These are phyloP conservation scores for Leptodontidium sp. DNA, from an alignment of 2,329 filamentous ascomycete genomes.

Conservation along the genomic window DNA sequence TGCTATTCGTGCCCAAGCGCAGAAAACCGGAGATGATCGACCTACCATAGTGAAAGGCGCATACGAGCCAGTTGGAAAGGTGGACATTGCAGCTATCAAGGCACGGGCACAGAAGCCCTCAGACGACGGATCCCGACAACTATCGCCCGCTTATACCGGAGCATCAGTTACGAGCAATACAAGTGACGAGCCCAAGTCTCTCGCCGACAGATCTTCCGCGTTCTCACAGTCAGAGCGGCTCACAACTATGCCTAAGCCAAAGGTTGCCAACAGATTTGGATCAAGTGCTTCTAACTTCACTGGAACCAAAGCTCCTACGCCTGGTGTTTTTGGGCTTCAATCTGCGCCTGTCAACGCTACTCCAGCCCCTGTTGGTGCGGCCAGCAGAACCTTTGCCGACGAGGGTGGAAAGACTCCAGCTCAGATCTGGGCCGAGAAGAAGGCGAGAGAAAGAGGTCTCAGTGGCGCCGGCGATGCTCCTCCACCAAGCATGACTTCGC, in stretches of 20 bases:
- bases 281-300: slow-evolving; percentile 73
- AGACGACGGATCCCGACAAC: slow-evolving; percentile 47
- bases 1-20: slow-evolving; percentile 80
- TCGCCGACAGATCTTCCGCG: slow-evolving; percentile 79
- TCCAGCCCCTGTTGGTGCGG: slow-evolving; percentile 73
- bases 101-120: slow-evolving; percentile 77
- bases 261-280: slow-evolving; percentile 89
- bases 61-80: slow-evolving; percentile 95
- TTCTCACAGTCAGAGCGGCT: slow-evolving; percentile 82
- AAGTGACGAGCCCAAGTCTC: slow-evolving; percentile 61
- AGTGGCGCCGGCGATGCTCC: slow-evolving; percentile 58
- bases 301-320: slow-evolving; percentile 89
- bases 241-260: slow-evolving; percentile 90
- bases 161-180: slow-evolving; percentile 50
- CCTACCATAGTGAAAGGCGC: slow-evolving; percentile 88
- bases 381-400: slow-evolving; percentile 93
- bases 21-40: slow-evolving; percentile 76
- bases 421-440: slow-evolving; percentile 97
- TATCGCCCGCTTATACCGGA: slow-evolving; percentile 55
- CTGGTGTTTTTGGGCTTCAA: slow-evolving; percentile 71
- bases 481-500: slow-evolving; percentile 56
- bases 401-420: slow-evolving; percentile 95
- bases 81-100: slow-evolving; percentile 94
- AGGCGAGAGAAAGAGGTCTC: slow-evolving; percentile 76
- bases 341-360: slow-evolving; percentile 63